Conservation (phyloP, 2,329 filamentous ascomycete genomes). For the Aureobasidium zeae region DNA sequence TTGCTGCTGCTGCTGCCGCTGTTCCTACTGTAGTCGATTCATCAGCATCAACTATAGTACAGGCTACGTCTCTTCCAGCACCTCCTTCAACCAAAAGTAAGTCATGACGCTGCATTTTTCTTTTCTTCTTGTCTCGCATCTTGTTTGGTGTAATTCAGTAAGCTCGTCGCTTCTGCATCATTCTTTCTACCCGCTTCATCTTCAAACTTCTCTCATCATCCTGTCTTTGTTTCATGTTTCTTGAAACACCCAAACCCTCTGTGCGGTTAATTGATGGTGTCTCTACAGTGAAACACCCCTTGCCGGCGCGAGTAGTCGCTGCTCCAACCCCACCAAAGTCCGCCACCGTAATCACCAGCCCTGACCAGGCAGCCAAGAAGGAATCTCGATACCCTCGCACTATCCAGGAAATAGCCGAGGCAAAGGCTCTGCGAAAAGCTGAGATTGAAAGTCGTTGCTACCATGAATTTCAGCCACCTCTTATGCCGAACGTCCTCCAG, state of each 20-base stretch:
- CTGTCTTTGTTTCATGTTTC: not conserved
- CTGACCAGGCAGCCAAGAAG: slow-evolving; percentile 8
- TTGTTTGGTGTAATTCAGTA: not conserved
- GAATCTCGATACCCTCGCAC: slow-evolving; percentile 35
- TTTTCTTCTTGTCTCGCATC: not conserved
- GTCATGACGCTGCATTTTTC: slow-evolving; percentile 7
- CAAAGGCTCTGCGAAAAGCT: slow-evolving; percentile 53
- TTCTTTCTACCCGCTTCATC: not conserved
- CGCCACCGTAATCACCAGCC: not conserved
- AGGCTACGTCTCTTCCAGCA: slow-evolving; percentile 8
- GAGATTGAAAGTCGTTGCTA: slow-evolving; percentile 63
- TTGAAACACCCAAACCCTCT: not conserved
- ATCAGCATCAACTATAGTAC: not conserved
- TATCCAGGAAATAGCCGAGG: slow-evolving; percentile 52
- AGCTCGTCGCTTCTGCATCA: not conserved
- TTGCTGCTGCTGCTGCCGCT: not conserved
- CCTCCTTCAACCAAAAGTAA: slow-evolving; percentile 15
- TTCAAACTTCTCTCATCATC: not conserved
- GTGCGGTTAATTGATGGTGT: not conserved
- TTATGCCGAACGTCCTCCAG: slow-evolving; percentile 52
- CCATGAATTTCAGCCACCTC: slow-evolving; percentile 54
- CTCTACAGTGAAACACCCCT: slow-evolving; percentile 21
- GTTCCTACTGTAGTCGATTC: not conserved
- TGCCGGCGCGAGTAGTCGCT: slow-evolving; percentile 12
- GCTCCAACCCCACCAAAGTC: slow-evolving; percentile 1